These are phyloP conservation scores for Xerocomellus intermedius DNA, from an alignment of 768 basidiomycete species.

Conservation along the genomic window DNA sequence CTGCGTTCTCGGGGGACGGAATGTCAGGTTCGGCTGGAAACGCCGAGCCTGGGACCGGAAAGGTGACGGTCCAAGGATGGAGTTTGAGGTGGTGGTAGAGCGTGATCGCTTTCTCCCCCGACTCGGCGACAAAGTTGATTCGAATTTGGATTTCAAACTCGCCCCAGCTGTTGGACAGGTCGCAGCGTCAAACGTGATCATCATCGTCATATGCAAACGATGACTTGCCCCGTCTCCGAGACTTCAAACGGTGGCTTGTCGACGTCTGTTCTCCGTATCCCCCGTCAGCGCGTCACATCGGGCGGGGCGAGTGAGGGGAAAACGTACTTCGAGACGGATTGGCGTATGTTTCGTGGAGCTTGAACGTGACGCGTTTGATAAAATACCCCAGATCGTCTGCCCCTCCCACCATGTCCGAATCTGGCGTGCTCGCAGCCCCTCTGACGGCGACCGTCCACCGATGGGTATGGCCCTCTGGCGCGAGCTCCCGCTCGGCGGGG, in stretches of 20 bases:
- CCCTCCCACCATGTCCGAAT: conserved; percentile 80
- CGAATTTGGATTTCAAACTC: conserved; percentile 96
- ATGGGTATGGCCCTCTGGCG: conserved; percentile 81
- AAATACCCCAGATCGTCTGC: conserved; percentile 89
- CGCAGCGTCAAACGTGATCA: not conserved
- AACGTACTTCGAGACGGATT: conserved; percentile 83
- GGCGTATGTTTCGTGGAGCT: conserved; percentile 93
- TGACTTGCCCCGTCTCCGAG: conserved; percentile 84
- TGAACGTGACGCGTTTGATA: conserved; percentile 96
- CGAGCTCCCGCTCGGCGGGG: conserved; percentile 60
- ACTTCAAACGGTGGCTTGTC: conserved; percentile 95
- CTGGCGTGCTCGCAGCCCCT: conserved; percentile 73
- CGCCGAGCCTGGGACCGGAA: conserved; percentile 12
- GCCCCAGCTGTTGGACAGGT: conserved; percentile 67
- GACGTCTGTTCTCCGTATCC: conserved; percentile 49
- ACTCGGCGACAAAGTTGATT: conserved; percentile 85
- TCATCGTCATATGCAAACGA: not conserved
- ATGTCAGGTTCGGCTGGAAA: conserved; percentile 56
- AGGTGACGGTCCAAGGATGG: conserved; percentile 74
- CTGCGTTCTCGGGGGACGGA: conserved; percentile 63
- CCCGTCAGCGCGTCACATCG: not conserved
- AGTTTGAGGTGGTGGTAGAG: conserved; percentile 95
- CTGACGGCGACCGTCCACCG: conserved; percentile 96
- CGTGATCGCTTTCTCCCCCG: conserved; percentile 85
- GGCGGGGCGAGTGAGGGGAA: not conserved